A percentile compares a stretch with the other conserved stretches of the same genome.
phyloP scores from a whole-genome alignment of 108 stramenopile species.

The Bacterosira constricta region DNA sequence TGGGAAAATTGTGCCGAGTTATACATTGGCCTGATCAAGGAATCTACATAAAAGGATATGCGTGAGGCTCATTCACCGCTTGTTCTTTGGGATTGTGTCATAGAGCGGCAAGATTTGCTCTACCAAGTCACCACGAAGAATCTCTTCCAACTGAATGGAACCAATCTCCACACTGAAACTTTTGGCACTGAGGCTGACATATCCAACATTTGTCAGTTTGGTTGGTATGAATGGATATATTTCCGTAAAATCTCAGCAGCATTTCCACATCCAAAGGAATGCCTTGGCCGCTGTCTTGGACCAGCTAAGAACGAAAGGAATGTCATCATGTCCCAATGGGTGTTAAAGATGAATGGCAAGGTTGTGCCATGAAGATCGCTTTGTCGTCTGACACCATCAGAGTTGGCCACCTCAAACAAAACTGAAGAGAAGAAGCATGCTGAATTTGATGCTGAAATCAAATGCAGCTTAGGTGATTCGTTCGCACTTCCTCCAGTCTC shows the following conservation, averaged over 20 bases:
- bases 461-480: slow-evolving; percentile 5
- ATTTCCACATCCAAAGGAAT: too few relatives aligned
- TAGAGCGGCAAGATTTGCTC: slow-evolving; percentile 38
- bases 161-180: slow-evolving; percentile 35
- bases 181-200: slow-evolving; percentile 41
- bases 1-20: slow-evolving; percentile 38
- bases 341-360: too few relatives aligned
- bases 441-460: slow-evolving; percentile 14
- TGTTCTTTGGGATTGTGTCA: slow-evolving; percentile 48
- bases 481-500: background rate
- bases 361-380: slow-evolving; percentile 28
- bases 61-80: slow-evolving; percentile 23
- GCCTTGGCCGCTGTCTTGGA: too few relatives aligned
- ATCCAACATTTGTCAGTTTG: slow-evolving; percentile 43
- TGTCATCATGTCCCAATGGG: too few relatives aligned
- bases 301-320: too few relatives aligned
- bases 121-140: slow-evolving; percentile 41
- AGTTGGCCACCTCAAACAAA: slow-evolving; percentile 7
- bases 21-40: slow-evolving; percentile 34
- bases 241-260: too few relatives aligned
- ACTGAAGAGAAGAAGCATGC: background rate
- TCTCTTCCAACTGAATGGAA: slow-evolving; percentile 36
- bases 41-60: too few relatives aligned
- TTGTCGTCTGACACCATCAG: too few relatives aligned
- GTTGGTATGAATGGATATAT: slow-evolving; percentile 63